A percentile compares a stretch with the other conserved stretches of the same genome.
Evolutionary conservation across 2,329 filamentous ascomycete species (phyloP).

Genomic region (Tolypocladium album): DNA sequence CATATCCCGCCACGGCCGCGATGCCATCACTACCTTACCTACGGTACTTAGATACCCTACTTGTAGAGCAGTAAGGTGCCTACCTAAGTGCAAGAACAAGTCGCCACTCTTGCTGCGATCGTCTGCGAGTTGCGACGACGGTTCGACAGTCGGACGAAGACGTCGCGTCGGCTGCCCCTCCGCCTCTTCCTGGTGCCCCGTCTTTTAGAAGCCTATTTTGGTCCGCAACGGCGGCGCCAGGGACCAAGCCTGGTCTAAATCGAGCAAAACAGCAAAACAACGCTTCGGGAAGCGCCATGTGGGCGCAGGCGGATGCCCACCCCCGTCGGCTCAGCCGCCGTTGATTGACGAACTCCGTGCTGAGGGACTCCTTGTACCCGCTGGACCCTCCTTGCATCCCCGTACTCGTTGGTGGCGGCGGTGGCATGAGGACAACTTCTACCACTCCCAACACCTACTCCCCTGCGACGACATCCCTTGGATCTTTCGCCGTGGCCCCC

Average conservation of each 20-base stretch:
- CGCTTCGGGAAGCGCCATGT: not conserved
- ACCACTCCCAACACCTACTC: not conserved
- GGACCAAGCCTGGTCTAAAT: too few species aligned
- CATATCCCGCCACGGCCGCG: not conserved
- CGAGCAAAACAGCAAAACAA: not conserved
- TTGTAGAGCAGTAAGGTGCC: too few species aligned
- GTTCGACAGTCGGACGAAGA: too few species aligned
- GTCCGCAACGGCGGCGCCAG: too few species aligned
- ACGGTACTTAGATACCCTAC: too few species aligned
- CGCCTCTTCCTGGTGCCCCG: not conserved
- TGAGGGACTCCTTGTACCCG: not conserved
- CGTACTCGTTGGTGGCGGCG: too few species aligned
- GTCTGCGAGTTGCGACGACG: too few species aligned
- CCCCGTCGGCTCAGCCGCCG: not conserved
- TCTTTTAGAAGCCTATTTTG: too few species aligned
- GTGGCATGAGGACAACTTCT: not conserved
- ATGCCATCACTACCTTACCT: not conserved
- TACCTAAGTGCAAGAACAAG: too few species aligned
- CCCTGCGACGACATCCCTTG: not conserved
- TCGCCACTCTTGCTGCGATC: too few species aligned
- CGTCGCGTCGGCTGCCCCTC: not conserved
- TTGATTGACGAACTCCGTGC: not conserved
- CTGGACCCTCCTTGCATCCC: not conserved
- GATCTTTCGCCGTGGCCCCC: not conserved
- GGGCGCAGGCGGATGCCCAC: too few species aligned